These are phyloP conservation scores for Fusarium armeniacum DNA, from an alignment of 2,329 filamentous ascomycete genomes.

Conservation along the genomic window DNA sequence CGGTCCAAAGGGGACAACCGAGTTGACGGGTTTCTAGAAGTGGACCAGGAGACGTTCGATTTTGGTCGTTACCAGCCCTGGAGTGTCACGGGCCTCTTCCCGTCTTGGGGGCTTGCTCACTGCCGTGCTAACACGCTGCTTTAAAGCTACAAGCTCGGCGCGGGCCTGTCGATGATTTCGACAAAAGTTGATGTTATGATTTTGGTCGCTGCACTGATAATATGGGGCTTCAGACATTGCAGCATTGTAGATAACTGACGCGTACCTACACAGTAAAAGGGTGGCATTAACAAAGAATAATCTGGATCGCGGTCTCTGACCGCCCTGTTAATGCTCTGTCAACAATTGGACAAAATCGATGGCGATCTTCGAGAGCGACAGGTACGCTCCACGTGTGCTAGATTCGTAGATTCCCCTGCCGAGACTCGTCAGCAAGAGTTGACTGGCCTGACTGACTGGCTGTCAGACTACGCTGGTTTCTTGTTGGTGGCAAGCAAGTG, in stretches of 20 bases:
- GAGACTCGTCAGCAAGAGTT: conserved; percentile 34
- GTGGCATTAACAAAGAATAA: conserved; percentile 7
- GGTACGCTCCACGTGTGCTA: conserved; percentile 42
- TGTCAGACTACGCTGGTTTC: background rate
- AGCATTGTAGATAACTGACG: conserved; percentile 1
- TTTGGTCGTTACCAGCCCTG: conserved; percentile 15
- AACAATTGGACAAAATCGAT: conserved; percentile 33
- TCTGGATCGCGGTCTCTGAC: conserved; percentile 30
- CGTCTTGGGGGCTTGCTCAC: conserved; percentile 21
- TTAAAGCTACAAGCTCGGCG: conserved; percentile 21
- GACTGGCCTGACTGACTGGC: background rate
- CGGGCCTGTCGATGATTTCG: conserved; percentile 19
- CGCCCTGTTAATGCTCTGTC: conserved; percentile 29
- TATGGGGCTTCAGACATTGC: conserved; percentile 8
- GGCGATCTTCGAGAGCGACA: conserved; percentile 40
- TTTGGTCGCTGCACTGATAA: background rate
- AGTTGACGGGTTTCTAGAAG: conserved; percentile 45
- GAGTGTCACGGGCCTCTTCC: conserved; percentile 37
- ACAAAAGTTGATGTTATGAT: background rate
- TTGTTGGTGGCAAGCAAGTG: conserved; percentile 19
- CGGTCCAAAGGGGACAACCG: conserved; percentile 48
- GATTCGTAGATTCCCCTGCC: conserved; percentile 39
- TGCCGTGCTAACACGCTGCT: conserved; percentile 37
- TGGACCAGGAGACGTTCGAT: conserved; percentile 32
- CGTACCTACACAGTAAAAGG: conserved; percentile 10